Percentiles rank a stretch among this genome's conserved stretches.
phyloP scores from a whole-genome alignment of 805 yeast species.

The Candida insectorum region DNA sequence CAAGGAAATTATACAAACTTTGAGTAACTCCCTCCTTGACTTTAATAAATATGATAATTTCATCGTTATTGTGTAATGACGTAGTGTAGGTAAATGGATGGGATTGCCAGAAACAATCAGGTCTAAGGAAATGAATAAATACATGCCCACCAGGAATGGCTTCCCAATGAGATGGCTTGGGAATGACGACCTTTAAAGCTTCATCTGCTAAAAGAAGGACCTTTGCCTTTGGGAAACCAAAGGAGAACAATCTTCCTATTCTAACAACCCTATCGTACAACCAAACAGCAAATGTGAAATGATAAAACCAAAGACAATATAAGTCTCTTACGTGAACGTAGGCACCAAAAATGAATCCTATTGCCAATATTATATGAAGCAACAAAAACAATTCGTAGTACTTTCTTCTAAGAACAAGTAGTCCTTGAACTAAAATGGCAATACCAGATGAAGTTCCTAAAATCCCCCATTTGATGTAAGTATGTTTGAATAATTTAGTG shows the following conservation, averaged over 20 bases:
- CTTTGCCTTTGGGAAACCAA: slow-evolving; percentile 58
- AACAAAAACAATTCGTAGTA: slow-evolving; percentile 53
- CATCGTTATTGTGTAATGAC: slow-evolving; percentile 12
- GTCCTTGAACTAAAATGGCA: slow-evolving; percentile 42
- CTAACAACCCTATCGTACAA: slow-evolving; percentile 60
- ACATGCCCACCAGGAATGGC: slow-evolving; percentile 62
- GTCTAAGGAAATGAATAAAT: slow-evolving; percentile 48
- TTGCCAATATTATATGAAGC: slow-evolving; percentile 56
- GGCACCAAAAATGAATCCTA: slow-evolving; percentile 44
- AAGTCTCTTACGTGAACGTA: slow-evolving; percentile 47
- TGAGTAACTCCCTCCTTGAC: slow-evolving; percentile 34
- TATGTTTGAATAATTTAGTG: slow-evolving; percentile 14
- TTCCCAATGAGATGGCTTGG: slow-evolving; percentile 53
- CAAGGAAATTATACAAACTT: slow-evolving; percentile 17
- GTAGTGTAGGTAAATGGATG: slow-evolving; percentile 59
- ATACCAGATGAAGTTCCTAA: slow-evolving; percentile 33
- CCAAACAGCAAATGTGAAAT: slow-evolving; percentile 66
- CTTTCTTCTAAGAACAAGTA: slow-evolving; percentile 41
- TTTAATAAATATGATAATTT: slow-evolving; percentile 28
- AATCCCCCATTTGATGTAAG: slow-evolving; percentile 23
- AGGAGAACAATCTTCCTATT: slow-evolving; percentile 47
- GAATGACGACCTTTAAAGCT: slow-evolving; percentile 47
- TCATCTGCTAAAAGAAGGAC: slow-evolving; percentile 42
- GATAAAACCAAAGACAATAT: slow-evolving; percentile 35
- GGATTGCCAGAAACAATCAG: slow-evolving; percentile 56